A percentile compares a stretch with the other conserved stretches of the same genome.
phyloP scores from a whole-genome alignment of 202 grass and related monocot genomes.

The Digitaria exilis region DNA sequence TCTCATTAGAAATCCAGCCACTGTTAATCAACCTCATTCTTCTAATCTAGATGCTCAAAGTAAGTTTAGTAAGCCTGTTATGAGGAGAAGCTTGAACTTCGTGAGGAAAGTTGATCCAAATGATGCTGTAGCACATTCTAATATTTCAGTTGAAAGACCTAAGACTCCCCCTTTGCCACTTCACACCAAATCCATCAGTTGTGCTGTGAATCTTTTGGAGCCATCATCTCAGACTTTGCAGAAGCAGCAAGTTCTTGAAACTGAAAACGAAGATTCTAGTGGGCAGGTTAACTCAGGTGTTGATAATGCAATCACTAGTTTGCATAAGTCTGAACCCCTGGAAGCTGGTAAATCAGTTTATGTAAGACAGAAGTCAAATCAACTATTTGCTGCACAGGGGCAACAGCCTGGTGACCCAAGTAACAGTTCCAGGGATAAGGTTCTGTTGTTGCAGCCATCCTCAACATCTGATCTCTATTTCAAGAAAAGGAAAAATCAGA shows the following conservation, averaged over 20 bases:
- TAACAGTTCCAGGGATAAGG: conserved; percentile 56
- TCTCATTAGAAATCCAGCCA: conserved; percentile 88
- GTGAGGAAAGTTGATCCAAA: conserved; percentile 55
- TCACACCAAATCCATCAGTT: conserved; percentile 51
- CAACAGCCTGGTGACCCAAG: conserved; percentile 40
- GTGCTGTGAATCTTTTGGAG: conserved; percentile 24
- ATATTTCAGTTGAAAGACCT: conserved; percentile 75
- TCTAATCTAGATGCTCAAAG: conserved; percentile 40
- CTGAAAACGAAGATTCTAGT: conserved; percentile 39
- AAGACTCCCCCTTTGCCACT: conserved; percentile 77
- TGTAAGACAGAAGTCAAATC: conserved; percentile 73
- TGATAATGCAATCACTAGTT: conserved; percentile 45
- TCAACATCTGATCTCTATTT: conserved; percentile 70
- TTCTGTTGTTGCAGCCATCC: conserved; percentile 30
- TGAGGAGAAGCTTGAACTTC: conserved; percentile 61
- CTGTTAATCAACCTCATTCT: conserved; percentile 43
- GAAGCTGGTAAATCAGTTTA: conserved; percentile 61
- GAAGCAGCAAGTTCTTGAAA: conserved; percentile 50
- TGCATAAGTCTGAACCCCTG: conserved; percentile 47
- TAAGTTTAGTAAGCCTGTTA: conserved; percentile 52
- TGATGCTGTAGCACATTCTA: conserved; percentile 33
- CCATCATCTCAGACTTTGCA: conserved; percentile 46
- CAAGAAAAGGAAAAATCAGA: conserved; percentile 89
- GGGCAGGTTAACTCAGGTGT: conserved; percentile 14
- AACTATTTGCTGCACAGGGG: conserved; percentile 62